These are phyloP conservation scores for Penicillium sp. DNA, from an alignment of 2,329 filamentous ascomycete genomes.

Conservation along the genomic window DNA sequence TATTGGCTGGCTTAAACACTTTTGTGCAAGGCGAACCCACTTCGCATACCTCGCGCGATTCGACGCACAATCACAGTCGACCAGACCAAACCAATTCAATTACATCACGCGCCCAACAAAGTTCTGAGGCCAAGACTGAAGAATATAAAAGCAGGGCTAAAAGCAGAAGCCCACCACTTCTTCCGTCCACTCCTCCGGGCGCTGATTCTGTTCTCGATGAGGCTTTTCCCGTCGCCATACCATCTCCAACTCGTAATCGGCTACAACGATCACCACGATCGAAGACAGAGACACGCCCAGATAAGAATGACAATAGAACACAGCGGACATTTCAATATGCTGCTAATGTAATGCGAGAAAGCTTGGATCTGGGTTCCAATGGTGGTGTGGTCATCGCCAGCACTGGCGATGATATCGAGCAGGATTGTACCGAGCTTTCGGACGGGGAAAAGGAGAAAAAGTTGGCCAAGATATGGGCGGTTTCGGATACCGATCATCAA, in stretches of 20 bases:
- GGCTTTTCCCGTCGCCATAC: neutral
- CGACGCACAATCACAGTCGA: neutral
- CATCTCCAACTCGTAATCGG: neutral
- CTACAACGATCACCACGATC: neutral
- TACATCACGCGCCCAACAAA: neutral
- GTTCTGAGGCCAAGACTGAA: neutral
- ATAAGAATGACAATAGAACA: constrained; percentile 14
- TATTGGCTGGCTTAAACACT: constrained; percentile 10
- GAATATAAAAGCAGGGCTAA: neutral
- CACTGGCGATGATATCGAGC: constrained; percentile 9
- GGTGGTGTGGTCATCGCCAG: constrained; percentile 46
- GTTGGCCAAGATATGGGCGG: neutral
- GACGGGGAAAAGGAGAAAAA: constrained; percentile 21
- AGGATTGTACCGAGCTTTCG: neutral
- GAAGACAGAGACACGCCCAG: neutral
- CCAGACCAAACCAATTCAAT: neutral
- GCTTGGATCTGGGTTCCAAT: constrained; percentile 42
- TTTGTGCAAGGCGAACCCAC: constrained; percentile 9
- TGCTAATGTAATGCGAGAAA: constrained; percentile 47
- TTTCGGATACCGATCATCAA: neutral
- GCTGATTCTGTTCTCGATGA: neutral
- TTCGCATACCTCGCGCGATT: neutral
- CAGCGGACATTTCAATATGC: constrained; percentile 47
- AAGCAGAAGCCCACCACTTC: neutral
- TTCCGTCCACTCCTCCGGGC: neutral